phyloP scores from a whole-genome alignment of 2,329 filamentous ascomycete species.

The Byssochlamys sp. region DNA sequence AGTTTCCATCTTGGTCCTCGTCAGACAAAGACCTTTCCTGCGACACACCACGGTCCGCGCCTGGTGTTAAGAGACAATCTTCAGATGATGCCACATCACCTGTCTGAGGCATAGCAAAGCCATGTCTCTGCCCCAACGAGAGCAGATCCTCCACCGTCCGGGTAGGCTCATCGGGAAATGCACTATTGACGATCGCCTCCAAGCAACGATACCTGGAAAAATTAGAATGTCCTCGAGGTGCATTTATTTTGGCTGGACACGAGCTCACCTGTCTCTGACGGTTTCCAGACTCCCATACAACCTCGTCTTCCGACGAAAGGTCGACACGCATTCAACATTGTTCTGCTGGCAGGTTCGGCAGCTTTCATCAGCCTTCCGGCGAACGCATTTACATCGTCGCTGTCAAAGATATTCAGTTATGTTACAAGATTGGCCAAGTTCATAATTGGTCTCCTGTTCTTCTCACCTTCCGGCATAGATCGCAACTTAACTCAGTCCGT shows the following conservation, averaged over 20 bases:
- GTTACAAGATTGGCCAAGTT: not conserved
- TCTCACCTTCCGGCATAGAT: constrained; percentile 21
- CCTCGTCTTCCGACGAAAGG: constrained; percentile 26
- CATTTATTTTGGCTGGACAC: not conserved
- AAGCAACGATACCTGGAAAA: constrained; percentile 24
- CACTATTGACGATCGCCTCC: constrained; percentile 27
- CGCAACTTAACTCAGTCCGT: constrained; percentile 28
- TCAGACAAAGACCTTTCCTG: not conserved
- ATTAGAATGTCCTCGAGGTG: not conserved
- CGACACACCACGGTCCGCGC: not conserved
- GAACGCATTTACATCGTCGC: constrained; percentile 30
- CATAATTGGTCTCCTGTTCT: not conserved
- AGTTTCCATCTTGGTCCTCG: constrained; percentile 3
- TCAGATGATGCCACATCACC: not conserved
- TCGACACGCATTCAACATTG: constrained; percentile 24
- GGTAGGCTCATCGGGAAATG: constrained; percentile 24
- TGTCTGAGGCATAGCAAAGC: constrained; percentile 24
- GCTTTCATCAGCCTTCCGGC: constrained; percentile 17
- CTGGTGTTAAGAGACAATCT: not conserved
- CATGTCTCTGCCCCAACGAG: constrained; percentile 20
- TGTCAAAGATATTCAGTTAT: constrained; percentile 3
- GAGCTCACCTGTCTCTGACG: constrained; percentile 25
- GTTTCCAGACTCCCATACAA: constrained; percentile 32
- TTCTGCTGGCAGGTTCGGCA: constrained; percentile 28
- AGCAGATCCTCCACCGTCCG: constrained; percentile 22